Conservation (phyloP, 1,139 yeast genomes). For the Scheffersomyces stambukii region DNA sequence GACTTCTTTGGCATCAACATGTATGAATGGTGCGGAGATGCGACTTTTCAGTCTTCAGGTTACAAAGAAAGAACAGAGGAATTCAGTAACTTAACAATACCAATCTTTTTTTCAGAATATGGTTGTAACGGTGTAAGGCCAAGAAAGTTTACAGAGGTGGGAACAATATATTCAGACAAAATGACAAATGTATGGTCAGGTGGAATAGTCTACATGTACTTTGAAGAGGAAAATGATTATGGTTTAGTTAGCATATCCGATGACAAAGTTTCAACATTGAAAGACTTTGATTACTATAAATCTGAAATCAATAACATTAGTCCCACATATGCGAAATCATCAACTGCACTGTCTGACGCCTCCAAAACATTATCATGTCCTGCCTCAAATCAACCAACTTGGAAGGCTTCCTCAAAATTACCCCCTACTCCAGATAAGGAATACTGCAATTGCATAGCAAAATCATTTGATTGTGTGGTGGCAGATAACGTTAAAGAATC, state of each 20-base stretch:
- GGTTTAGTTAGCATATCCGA: constrained; percentile 63
- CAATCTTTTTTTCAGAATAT: constrained; percentile 83
- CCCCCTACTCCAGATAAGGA: constrained; percentile 45
- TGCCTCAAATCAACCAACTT: constrained; percentile 27
- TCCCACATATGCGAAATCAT: constrained; percentile 29
- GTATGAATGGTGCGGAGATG: constrained; percentile 88
- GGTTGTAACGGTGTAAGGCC: constrained; percentile 67
- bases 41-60: constrained; percentile 65
- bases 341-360: constrained; percentile 21
- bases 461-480: constrained; percentile 35
- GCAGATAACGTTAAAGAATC: constrained; percentile 23
- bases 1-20: constrained; percentile 92
- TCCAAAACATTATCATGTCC: constrained; percentile 31
- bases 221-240: constrained; percentile 74
- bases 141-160: constrained; percentile 64
- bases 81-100: constrained; percentile 64
- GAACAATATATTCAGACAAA: constrained; percentile 37
- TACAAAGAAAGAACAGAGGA: constrained; percentile 58
- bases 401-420: constrained; percentile 37
- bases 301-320: constrained; percentile 54
- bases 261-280: constrained; percentile 33
- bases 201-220: constrained; percentile 86
- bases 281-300: constrained; percentile 44
- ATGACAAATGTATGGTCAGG: constrained; percentile 80
- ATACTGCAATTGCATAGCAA: constrained; percentile 35